Percentiles rank a stretch among this genome's conserved stretches.
These are phyloP conservation scores for Triangularia verruculosa DNA, from an alignment of 2,329 filamentous ascomycete genomes.

Conservation along the genomic window DNA sequence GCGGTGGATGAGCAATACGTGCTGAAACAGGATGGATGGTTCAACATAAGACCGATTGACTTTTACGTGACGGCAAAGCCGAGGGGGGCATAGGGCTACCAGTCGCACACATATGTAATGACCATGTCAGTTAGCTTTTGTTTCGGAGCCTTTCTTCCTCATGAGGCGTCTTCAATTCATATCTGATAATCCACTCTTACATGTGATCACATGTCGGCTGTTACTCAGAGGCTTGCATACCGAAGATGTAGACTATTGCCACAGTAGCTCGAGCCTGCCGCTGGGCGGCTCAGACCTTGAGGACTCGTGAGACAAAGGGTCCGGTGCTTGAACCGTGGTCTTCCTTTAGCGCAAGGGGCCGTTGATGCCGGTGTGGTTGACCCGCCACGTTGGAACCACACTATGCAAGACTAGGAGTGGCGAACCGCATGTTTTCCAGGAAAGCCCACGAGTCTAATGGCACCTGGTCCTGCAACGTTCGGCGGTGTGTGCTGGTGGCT, in stretches of 20 bases:
- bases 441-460: background rate
- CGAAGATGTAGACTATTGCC: background rate
- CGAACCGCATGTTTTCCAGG: background rate
- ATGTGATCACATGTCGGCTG: background rate
- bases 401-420: background rate
- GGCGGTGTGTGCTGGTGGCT: background rate
- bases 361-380: background rate
- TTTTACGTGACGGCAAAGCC: slow-evolving; percentile 44
- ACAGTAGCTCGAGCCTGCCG: background rate
- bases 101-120: no score
- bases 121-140: no score
- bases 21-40: slow-evolving; percentile 49
- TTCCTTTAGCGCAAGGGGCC: background rate
- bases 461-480: background rate
- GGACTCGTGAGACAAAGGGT: background rate
- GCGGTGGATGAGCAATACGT: slow-evolving; percentile 39
- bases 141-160: background rate
- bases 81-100: slow-evolving; percentile 28
- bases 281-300: background rate
- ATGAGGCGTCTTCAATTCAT: background rate
- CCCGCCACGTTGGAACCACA: background rate
- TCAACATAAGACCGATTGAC: slow-evolving; percentile 48
- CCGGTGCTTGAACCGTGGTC: background rate
- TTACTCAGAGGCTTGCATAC: background rate
- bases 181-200: background rate